A percentile compares a stretch with the other conserved stretches of the same genome.
These are phyloP conservation scores for Starmerella geochares DNA, from an alignment of 805 yeast species.

Conservation along the genomic window DNA sequence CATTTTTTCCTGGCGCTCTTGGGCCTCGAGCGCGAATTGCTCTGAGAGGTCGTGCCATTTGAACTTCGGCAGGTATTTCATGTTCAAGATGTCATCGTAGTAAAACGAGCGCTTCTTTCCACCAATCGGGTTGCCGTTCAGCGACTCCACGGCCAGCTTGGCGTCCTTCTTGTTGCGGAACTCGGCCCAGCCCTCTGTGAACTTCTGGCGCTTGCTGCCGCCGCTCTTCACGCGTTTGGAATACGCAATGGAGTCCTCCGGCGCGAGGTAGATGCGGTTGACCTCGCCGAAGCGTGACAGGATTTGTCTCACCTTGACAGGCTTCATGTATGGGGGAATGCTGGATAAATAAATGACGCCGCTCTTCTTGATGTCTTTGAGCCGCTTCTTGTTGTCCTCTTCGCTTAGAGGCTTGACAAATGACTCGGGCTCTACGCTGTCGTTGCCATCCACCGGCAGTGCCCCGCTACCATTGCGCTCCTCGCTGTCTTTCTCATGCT, in stretches of 20 bases:
- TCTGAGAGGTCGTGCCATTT: slow-evolving; percentile 93
- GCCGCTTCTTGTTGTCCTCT: slow-evolving; percentile 32
- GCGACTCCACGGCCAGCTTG: slow-evolving; percentile 70
- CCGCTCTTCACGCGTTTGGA: slow-evolving; percentile 68
- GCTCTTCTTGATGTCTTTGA: slow-evolving; percentile 50
- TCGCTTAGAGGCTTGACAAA: slow-evolving; percentile 25
- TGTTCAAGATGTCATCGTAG: slow-evolving; percentile 86
- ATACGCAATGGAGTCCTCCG: slow-evolving; percentile 62
- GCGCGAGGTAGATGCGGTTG: slow-evolving; percentile 78
- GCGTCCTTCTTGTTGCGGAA: slow-evolving; percentile 76
- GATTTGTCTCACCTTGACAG: slow-evolving; percentile 75
- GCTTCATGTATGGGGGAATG: slow-evolving; percentile 96
- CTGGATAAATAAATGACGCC: slow-evolving; percentile 90
- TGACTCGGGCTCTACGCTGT: slow-evolving; percentile 19
- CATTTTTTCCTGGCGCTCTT: slow-evolving; percentile 74
- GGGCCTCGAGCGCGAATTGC: slow-evolving; percentile 84
- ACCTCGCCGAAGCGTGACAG: slow-evolving; percentile 73
- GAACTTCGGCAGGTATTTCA: slow-evolving; percentile 80
- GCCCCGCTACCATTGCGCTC: slow-evolving; percentile 27
- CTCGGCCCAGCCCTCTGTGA: slow-evolving; percentile 96
- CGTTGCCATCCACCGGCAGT: slow-evolving; percentile 22
- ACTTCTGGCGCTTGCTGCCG: slow-evolving; percentile 81
- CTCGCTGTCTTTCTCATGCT: background rate
- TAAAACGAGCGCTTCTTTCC: slow-evolving; percentile 86
- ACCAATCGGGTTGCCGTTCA: slow-evolving; percentile 83